Conservation (phyloP, 768 basidiomycete species). For the Rubroboletus pulcherrimus region DNA sequence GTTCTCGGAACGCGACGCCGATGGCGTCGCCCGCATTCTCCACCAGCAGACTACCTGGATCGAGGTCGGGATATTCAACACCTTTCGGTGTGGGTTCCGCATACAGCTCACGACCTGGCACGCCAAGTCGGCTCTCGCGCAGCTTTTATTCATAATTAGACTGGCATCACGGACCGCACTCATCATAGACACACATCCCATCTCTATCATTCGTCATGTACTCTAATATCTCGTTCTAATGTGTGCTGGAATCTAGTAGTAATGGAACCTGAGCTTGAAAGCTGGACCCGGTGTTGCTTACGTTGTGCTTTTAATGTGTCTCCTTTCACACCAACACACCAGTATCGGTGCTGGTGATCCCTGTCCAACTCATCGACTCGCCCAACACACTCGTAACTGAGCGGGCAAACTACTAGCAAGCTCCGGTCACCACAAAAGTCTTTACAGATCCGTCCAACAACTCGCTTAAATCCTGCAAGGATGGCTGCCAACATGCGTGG, state of each 20-base stretch:
- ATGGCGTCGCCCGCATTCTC: constrained; percentile 47
- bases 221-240: constrained; percentile 16
- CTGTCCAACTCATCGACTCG: neutral
- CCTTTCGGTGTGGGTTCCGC: constrained; percentile 43
- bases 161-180: constrained; percentile 1
- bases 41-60: constrained; percentile 37
- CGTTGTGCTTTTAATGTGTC: neutral
- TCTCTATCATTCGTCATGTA: constrained; percentile 11
- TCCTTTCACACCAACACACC: constrained; percentile 4
- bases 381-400: neutral
- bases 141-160: constrained; percentile 31
- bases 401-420: neutral
- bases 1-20: constrained; percentile 67
- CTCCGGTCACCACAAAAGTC: neutral
- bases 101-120: constrained; percentile 57
- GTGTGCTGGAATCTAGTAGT: constrained; percentile 11
- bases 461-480: neutral
- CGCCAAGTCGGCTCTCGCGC: constrained; percentile 54
- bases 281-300: neutral
- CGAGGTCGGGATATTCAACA: constrained; percentile 58
- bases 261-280: neutral
- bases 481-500: constrained; percentile 95
- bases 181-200: constrained; percentile 12
- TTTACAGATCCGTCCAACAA: neutral
- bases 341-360: neutral